Percentiles rank a stretch among this genome's conserved stretches.
Conservation (phyloP, 441 rosid species). For the Sinapis alba region DNA sequence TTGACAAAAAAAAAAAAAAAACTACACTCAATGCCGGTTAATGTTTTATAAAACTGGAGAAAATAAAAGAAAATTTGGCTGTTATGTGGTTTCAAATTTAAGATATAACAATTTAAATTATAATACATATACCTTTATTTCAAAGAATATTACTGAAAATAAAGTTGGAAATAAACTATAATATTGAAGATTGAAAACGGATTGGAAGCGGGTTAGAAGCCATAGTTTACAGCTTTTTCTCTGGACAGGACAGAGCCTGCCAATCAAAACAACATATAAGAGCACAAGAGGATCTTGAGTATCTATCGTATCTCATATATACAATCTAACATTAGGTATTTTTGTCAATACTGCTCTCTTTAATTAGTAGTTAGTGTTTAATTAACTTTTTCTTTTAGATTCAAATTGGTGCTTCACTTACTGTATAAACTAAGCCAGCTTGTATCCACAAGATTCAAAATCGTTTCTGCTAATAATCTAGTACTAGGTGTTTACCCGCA, state of each 20-base stretch:
- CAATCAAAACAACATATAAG: background rate
- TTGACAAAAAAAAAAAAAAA: background rate
- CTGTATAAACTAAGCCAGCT: constrained; percentile 1
- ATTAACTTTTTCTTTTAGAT: constrained; percentile 20
- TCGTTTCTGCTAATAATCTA: background rate
- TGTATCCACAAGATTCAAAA: constrained; percentile 18
- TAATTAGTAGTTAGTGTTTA: constrained; percentile 22
- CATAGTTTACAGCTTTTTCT: background rate
- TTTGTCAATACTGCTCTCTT: constrained; percentile 8
- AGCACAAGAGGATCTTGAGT: background rate
- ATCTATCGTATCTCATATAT: background rate
- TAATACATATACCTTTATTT: background rate
- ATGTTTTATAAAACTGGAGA: background rate
- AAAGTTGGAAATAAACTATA: background rate
- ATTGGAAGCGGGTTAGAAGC: background rate
- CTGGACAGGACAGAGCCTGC: background rate
- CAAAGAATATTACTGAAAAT: background rate
- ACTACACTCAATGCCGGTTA: background rate
- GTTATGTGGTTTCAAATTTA: background rate
- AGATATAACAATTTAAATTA: background rate
- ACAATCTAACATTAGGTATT: constrained; percentile 27
- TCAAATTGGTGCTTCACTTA: constrained; percentile 17
- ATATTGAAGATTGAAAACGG: background rate
- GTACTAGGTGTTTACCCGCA: no score
- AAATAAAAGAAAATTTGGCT: no score